Evolutionary conservation across 139 green algal genomes (phyloP).

Genomic region (Chlorella sp.): DNA sequence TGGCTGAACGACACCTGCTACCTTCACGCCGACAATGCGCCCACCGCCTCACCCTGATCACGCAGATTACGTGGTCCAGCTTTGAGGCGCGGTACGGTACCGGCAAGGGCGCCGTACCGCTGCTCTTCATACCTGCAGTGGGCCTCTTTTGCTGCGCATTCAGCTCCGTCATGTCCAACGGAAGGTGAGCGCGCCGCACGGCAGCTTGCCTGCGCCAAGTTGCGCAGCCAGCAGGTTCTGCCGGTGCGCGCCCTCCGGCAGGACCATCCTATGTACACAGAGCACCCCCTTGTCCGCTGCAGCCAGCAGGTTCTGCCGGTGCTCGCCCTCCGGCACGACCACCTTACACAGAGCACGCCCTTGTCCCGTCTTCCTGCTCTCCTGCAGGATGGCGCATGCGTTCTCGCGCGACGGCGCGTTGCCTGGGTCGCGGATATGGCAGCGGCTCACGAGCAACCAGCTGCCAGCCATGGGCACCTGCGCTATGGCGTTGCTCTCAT

Average conservation of each 20-base stretch:
- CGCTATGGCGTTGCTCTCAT: conserved; percentile 26
- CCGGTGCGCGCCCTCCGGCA: too few relatives aligned
- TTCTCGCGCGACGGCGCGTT: conserved; percentile 48
- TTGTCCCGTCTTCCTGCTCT: too few relatives aligned
- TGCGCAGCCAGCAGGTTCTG: neutral
- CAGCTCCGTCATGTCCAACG: conserved; percentile 17
- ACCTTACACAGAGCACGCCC: too few relatives aligned
- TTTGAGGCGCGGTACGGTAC: conserved; percentile 15
- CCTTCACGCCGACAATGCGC: neutral
- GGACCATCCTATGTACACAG: too few relatives aligned
- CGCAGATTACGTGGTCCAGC: conserved; percentile 2
- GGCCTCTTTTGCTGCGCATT: conserved; percentile 20
- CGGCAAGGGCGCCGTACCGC: conserved; percentile 12
- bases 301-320: neutral
- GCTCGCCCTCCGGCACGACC: too few relatives aligned
- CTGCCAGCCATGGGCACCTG: conserved; percentile 35
- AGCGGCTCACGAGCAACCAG: conserved; percentile 9
- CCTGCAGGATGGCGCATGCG: conserved; percentile 32
- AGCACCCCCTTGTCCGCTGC: neutral
- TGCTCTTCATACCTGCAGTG: conserved; percentile 19
- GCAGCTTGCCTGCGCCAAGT: too few relatives aligned
- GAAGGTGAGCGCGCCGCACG: too few relatives aligned
- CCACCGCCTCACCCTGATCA: neutral
- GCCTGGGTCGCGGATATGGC: conserved; percentile 27
- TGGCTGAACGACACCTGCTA: neutral